Conservation (phyloP, 495 filamentous ascomycete species). For the Podospora tetraspora region DNA sequence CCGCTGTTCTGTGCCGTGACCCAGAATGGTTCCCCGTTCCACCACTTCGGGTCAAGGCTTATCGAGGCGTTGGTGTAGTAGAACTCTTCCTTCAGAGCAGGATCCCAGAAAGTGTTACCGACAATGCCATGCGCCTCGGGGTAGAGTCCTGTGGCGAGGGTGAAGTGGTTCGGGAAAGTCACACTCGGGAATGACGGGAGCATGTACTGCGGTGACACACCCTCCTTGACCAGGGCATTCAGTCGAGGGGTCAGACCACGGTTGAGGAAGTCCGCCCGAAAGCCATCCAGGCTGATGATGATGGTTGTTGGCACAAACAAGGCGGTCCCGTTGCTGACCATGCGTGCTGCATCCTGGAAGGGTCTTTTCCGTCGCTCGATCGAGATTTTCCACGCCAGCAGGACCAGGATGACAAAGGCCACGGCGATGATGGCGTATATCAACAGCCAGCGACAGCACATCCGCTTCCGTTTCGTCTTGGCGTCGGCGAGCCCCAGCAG, state of each 20-base stretch:
- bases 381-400: slow-evolving; percentile 47
- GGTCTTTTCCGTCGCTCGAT: slow-evolving; percentile 27
- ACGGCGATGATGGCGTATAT: slow-evolving; percentile 49
- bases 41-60: slow-evolving; percentile 83
- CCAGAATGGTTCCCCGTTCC: slow-evolving; percentile 91
- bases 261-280: slow-evolving; percentile 90
- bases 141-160: slow-evolving; percentile 84
- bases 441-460: slow-evolving; percentile 48
- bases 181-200: slow-evolving; percentile 89
- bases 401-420: slow-evolving; percentile 46
- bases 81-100: slow-evolving; percentile 68
- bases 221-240: slow-evolving; percentile 69
- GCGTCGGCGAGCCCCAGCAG: slow-evolving; percentile 40
- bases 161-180: slow-evolving; percentile 98
- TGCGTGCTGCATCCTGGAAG: slow-evolving; percentile 15
- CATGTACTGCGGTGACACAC: slow-evolving; percentile 89
- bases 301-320: slow-evolving; percentile 88
- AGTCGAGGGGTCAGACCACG: slow-evolving; percentile 79
- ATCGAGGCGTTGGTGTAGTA: slow-evolving; percentile 70
- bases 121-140: slow-evolving; percentile 92
- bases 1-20: slow-evolving; percentile 77
- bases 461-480: slow-evolving; percentile 38
- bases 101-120: slow-evolving; percentile 92
- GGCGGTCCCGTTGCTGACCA: slow-evolving; percentile 76
- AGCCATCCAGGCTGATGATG: slow-evolving; percentile 89